Percentiles rank a stretch among this genome's conserved stretches.
Conservation (phyloP, 106 monocot genomes). For the Dioscorea dumetorum region DNA sequence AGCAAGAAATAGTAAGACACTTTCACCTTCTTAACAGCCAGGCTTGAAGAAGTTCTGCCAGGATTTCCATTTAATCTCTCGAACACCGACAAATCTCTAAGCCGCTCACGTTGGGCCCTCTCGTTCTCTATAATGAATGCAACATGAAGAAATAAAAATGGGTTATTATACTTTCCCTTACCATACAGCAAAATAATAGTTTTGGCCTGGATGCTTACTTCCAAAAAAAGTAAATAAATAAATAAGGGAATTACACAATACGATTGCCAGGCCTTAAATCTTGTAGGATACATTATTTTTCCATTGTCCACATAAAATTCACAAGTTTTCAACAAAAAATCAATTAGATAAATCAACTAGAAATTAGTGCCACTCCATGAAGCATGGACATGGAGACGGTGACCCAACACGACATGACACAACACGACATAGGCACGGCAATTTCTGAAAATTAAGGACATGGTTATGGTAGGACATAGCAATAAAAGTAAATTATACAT, state of each 20-base stretch:
- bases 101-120: constrained; percentile 67
- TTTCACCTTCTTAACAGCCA: constrained; percentile 93
- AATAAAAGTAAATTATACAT: too few species aligned
- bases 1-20: neutral
- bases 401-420: too few species aligned
- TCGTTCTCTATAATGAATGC: constrained; percentile 52
- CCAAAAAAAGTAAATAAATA: neutral
- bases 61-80: constrained; percentile 84
- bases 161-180: neutral
- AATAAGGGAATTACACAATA: neutral
- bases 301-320: too few species aligned
- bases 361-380: too few species aligned
- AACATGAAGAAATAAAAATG: neutral
- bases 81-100: constrained; percentile 82
- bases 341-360: too few species aligned
- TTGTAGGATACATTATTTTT: too few species aligned
- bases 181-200: neutral
- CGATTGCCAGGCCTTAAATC: neutral
- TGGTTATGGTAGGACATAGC: too few species aligned
- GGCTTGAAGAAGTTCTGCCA: constrained; percentile 46
- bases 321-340: too few species aligned
- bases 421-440: too few species aligned
- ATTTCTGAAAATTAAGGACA: too few species aligned
- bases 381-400: too few species aligned
- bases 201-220: neutral